Evolutionary conservation across 495 filamentous ascomycete species (phyloP).

Genomic region (Apodospora peruviana): DNA sequence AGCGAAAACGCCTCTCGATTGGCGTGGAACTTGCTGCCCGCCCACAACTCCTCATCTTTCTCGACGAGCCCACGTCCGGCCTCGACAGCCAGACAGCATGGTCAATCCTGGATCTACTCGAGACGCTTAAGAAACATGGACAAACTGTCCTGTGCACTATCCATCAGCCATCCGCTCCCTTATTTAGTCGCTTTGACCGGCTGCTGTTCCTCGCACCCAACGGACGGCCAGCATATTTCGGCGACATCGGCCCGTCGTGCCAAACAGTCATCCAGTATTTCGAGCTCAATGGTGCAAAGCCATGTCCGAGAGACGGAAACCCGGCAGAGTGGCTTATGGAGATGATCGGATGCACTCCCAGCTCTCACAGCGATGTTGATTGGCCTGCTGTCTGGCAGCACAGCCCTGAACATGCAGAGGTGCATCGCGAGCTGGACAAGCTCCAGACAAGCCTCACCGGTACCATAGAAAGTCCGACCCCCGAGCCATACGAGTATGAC

Average conservation of each 20-base stretch:
- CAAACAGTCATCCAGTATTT: constrained; percentile 33
- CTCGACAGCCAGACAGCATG: constrained; percentile 80
- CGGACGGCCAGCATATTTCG: constrained; percentile 65
- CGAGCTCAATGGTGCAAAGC: constrained; percentile 64
- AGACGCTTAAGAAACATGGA: constrained; percentile 70
- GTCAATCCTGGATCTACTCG: constrained; percentile 73
- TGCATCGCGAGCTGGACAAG: too few relatives aligned
- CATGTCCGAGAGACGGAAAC: constrained; percentile 60
- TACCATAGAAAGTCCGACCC: too few relatives aligned
- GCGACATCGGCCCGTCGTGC: constrained; percentile 43
- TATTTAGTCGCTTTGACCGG: constrained; percentile 72
- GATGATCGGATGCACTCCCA: too few relatives aligned
- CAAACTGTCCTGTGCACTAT: constrained; percentile 73
- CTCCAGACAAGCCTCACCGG: too few relatives aligned
- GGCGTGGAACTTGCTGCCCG: constrained; percentile 88
- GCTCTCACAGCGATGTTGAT: too few relatives aligned
- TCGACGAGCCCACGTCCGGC: constrained; percentile 77
- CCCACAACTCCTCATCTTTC: constrained; percentile 68
- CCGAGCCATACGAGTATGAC: too few relatives aligned
- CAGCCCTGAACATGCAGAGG: too few relatives aligned
- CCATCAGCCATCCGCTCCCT: constrained; percentile 66
- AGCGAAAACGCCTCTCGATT: constrained; percentile 66
- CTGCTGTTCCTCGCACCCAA: constrained; percentile 61
- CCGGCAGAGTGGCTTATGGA: constrained; percentile 71
- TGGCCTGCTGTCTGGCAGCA: too few relatives aligned